A percentile compares a stretch with the other conserved stretches of the same genome.
Evolutionary conservation across 805 yeast genomes (phyloP).

Genomic region (Tetrapisispora fleetii): DNA sequence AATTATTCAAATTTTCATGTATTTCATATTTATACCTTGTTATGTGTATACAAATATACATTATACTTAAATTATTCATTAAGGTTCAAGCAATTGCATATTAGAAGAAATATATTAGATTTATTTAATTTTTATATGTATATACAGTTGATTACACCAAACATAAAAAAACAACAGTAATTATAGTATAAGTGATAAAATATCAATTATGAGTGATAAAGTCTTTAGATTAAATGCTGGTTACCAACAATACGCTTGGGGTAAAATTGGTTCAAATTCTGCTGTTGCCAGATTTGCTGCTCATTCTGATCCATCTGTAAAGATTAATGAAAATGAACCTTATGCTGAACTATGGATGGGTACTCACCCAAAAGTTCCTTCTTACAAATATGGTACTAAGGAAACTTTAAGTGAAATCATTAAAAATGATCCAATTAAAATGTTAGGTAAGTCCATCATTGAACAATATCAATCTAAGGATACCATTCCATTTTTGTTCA

Average conservation of each 20-base stretch:
- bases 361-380: slow-evolving; percentile 88
- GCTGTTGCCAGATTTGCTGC: slow-evolving; percentile 86
- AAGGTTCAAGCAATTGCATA: too few relatives aligned
- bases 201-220: slow-evolving; percentile 14
- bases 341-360: slow-evolving; percentile 99
- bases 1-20: too few relatives aligned
- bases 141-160: too few relatives aligned
- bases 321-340: slow-evolving; percentile 65
- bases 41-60: too few relatives aligned
- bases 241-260: slow-evolving; percentile 79
- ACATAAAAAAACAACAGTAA: neutral
- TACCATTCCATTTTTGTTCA: slow-evolving; percentile 86
- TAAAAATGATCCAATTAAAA: slow-evolving; percentile 43
- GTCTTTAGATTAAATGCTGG: slow-evolving; percentile 36
- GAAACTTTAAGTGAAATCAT: slow-evolving; percentile 60
- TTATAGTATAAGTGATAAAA: slow-evolving; percentile 18
- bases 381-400: slow-evolving; percentile 45
- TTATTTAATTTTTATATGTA: too few relatives aligned
- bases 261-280: slow-evolving; percentile 72
- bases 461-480: slow-evolving; percentile 54
- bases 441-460: slow-evolving; percentile 51
- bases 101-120: too few relatives aligned
- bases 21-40: too few relatives aligned
- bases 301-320: slow-evolving; percentile 50
- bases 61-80: too few relatives aligned